Conservation (phyloP, 192 early-diverging fungal species). For the Funneliformis geosporum region DNA sequence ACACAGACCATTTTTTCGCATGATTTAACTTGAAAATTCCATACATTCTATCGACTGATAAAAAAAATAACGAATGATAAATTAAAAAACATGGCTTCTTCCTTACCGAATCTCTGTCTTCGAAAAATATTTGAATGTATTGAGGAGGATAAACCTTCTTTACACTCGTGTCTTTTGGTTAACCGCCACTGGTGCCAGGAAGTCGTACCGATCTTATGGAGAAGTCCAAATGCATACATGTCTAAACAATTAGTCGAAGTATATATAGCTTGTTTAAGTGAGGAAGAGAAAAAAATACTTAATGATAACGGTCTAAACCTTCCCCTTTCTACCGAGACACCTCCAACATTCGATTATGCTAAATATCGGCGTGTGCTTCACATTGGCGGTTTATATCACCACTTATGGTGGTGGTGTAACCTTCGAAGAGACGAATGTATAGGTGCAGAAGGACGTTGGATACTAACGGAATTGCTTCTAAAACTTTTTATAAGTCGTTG, state of each 20-base stretch:
- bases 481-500: constrained; percentile 16
- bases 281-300: constrained; percentile 19
- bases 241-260: constrained; percentile 23
- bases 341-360: constrained; percentile 15
- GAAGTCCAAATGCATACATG: constrained; percentile 10
- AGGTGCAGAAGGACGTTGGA: constrained; percentile 10
- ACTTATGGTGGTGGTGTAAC: constrained; percentile 20
- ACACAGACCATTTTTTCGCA: not conserved
- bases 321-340: constrained; percentile 5
- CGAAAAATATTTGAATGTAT: constrained; percentile 15
- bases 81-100: constrained; percentile 11
- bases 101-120: constrained; percentile 22
- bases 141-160: constrained; percentile 10
- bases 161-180: constrained; percentile 21
- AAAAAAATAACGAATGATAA: not conserved
- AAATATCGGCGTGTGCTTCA: constrained; percentile 18
- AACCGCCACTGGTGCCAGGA: constrained; percentile 26
- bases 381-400: constrained; percentile 15
- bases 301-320: constrained; percentile 22
- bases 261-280: constrained; percentile 9
- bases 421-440: constrained; percentile 19
- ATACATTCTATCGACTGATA: not conserved
- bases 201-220: constrained; percentile 19
- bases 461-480: constrained; percentile 4
- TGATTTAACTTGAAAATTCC: not conserved